Conservation (phyloP, 495 filamentous ascomycete genomes). For the Penicillium turbatum region DNA sequence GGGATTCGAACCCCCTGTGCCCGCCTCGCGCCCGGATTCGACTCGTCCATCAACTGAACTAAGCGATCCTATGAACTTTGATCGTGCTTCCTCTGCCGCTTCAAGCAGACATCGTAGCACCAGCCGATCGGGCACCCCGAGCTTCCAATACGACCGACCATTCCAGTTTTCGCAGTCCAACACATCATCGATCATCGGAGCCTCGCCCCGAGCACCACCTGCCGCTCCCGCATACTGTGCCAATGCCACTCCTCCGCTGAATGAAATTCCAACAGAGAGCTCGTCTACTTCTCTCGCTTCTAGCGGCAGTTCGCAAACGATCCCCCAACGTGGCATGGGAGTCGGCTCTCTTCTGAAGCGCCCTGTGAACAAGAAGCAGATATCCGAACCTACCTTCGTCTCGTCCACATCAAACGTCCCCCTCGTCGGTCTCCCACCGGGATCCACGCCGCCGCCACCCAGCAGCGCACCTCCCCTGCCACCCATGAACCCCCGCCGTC, state of each 20-base stretch:
- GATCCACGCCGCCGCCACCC: slow-evolving; percentile 39
- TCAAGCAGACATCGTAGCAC: slow-evolving; percentile 46
- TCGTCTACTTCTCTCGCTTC: slow-evolving; percentile 16
- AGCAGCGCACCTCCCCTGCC: slow-evolving; percentile 55
- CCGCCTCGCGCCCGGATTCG: slow-evolving; percentile 30
- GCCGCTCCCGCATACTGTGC: slow-evolving; percentile 48
- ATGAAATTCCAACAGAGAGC: slow-evolving; percentile 35
- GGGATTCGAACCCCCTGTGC: slow-evolving; percentile 25
- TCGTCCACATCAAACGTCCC: slow-evolving; percentile 70
- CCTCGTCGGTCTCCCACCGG: slow-evolving; percentile 56
- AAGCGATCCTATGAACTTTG: slow-evolving; percentile 27
- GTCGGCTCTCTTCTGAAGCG: slow-evolving; percentile 50
- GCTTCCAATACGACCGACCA: slow-evolving; percentile 41
- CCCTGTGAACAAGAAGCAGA: slow-evolving; percentile 66
- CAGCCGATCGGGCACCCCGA: slow-evolving; percentile 42
- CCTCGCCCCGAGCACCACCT: slow-evolving; percentile 51
- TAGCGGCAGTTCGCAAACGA: slow-evolving; percentile 9
- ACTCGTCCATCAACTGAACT: slow-evolving; percentile 41
- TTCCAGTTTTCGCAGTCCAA: slow-evolving; percentile 33
- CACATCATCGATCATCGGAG: slow-evolving; percentile 39
- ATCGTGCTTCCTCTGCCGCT: slow-evolving; percentile 39
- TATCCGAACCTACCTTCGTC: slow-evolving; percentile 81
- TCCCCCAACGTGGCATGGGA: slow-evolving; percentile 31
- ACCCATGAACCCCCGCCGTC: slow-evolving; percentile 66
- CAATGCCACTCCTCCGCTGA: slow-evolving; percentile 53